Conservation (phyloP, 441 rosid species). For the Viola pubescens region DNA sequence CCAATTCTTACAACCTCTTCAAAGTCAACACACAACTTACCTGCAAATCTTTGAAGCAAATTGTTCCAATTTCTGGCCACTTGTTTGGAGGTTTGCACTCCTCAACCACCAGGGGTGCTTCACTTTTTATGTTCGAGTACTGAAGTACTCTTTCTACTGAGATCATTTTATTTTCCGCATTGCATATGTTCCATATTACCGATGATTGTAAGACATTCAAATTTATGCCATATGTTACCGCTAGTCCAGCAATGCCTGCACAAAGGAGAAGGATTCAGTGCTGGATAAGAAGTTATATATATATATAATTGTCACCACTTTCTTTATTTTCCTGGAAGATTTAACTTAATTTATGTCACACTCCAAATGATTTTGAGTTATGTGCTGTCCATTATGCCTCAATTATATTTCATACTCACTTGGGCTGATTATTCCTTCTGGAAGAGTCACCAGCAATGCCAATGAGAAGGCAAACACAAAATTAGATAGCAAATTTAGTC, state of each 20-base stretch:
- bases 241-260: slow-evolving; percentile 93
- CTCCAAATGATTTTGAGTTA: too few species aligned
- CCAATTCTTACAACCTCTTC: background rate
- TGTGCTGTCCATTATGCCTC: background rate
- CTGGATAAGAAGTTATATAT: slow-evolving; percentile 7
- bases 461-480: slow-evolving; percentile 91
- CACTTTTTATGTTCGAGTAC: slow-evolving; percentile 67
- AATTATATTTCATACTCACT: slow-evolving; percentile 45
- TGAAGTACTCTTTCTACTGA: slow-evolving; percentile 96
- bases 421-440: slow-evolving; percentile 94
- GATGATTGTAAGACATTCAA: slow-evolving; percentile 84
- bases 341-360: too few species aligned
- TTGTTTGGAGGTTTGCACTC: slow-evolving; percentile 52
- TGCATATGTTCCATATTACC: slow-evolving; percentile 91
- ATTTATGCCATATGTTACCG: slow-evolving; percentile 88
- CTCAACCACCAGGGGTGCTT: slow-evolving; percentile 64
- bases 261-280: slow-evolving; percentile 8
- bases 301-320: too few species aligned
- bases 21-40: slow-evolving; percentile 23
- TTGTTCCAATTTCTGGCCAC: slow-evolving; percentile 87
- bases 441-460: slow-evolving; percentile 80
- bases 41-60: slow-evolving; percentile 71
- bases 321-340: too few species aligned
- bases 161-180: slow-evolving; percentile 91
- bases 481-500: slow-evolving; percentile 80